These are phyloP conservation scores for Candida piceae DNA, from an alignment of 805 yeast genomes.

Conservation along the genomic window DNA sequence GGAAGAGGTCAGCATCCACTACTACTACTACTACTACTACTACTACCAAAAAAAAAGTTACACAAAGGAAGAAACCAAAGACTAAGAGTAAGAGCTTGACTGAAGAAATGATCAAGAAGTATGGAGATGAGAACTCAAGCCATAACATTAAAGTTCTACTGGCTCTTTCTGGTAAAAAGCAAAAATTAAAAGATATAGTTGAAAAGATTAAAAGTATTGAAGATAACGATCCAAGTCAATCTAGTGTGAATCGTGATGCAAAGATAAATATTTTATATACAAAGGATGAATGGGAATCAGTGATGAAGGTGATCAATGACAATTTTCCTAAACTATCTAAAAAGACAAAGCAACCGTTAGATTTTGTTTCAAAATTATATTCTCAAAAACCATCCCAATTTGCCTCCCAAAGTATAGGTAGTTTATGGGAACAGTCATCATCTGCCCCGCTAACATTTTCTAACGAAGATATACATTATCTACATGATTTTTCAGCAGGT, in stretches of 20 bases:
- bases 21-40: too few species aligned
- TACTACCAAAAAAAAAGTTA: not conserved
- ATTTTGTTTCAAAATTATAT: slow-evolving; percentile 21
- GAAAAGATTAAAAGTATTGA: slow-evolving; percentile 17
- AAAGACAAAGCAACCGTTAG: slow-evolving; percentile 20
- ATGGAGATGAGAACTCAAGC: slow-evolving; percentile 5
- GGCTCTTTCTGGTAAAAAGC: slow-evolving; percentile 28
- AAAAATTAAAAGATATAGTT: slow-evolving; percentile 25
- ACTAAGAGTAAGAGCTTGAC: slow-evolving; percentile 23
- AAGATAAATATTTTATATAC: slow-evolving; percentile 20
- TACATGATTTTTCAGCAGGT: slow-evolving; percentile 14
- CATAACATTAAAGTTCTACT: slow-evolving; percentile 17
- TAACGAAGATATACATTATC: slow-evolving; percentile 15
- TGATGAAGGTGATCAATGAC: slow-evolving; percentile 16
- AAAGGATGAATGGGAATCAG: slow-evolving; percentile 27
- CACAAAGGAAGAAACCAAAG: slow-evolving; percentile 3
- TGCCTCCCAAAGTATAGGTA: not conserved
- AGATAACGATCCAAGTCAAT: not conserved
- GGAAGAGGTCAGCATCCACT: slow-evolving; percentile 1
- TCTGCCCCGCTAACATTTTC: slow-evolving; percentile 14
- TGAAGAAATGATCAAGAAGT: slow-evolving; percentile 19
- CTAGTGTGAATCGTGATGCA: not conserved
- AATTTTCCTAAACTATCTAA: slow-evolving; percentile 25
- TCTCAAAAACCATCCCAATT: slow-evolving; percentile 3
- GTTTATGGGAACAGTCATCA: slow-evolving; percentile 16